Percentiles rank a stretch among this genome's conserved stretches.
Conservation (phyloP, 169 alveolate species). For the Cryptosporidium ubiquitum region DNA sequence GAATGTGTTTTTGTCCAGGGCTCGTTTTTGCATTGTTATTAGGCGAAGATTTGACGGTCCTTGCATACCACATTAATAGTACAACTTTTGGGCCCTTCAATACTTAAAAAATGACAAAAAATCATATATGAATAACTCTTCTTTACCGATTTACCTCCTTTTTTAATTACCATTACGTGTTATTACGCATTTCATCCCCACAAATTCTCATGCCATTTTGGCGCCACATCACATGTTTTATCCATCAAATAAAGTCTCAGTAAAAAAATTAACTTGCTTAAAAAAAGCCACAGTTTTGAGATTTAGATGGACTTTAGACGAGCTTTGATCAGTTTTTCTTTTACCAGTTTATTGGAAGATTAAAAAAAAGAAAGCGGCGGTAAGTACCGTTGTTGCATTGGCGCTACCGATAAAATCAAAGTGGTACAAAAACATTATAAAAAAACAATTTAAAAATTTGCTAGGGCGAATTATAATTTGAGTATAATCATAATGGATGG, state of each 20-base stretch:
- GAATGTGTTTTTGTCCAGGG: background rate
- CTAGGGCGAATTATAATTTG: background rate
- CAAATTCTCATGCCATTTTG: constrained; percentile 18
- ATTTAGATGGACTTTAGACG: background rate
- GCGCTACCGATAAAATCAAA: constrained; percentile 24
- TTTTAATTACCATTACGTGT: constrained; percentile 7
- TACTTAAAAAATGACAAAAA: background rate
- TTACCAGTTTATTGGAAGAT: background rate
- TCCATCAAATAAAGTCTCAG: constrained; percentile 8
- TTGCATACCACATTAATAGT: background rate
- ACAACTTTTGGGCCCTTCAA: background rate
- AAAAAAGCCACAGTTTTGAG: background rate
- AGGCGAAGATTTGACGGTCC: background rate
- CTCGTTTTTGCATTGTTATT: constrained; percentile 20
- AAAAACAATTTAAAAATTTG: background rate
- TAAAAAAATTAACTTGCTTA: background rate
- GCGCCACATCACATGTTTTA: constrained; percentile 18
- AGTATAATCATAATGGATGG: constrained; percentile 9
- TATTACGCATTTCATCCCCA: constrained; percentile 47
- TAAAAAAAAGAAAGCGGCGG: constrained; percentile 13
- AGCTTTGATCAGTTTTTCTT: background rate
- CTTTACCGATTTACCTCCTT: background rate
- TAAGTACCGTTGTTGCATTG: constrained; percentile 30
- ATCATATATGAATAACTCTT: background rate
- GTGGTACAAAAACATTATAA: background rate